Evolutionary conservation across 345 rosid genomes (phyloP), one percentile per base, ranked within the genome.

Genomic region (Brassica juncea): DNA sequence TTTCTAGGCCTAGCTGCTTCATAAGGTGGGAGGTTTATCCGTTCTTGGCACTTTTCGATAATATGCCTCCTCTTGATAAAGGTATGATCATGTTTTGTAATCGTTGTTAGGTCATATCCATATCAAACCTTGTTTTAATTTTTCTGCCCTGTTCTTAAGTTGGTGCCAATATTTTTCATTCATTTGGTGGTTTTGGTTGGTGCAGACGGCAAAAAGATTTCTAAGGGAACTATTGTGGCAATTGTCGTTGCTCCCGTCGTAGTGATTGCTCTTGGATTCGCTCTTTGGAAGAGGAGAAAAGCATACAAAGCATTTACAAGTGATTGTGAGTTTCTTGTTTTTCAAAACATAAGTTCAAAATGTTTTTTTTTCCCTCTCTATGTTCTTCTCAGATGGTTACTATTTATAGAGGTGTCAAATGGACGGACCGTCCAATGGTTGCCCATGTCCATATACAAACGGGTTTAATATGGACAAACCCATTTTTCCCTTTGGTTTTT

Each of bases 1-100:
- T 81, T 15, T 6, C 83, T 25, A 2, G 14, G 6, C 81, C 91
- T 0, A 89, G 88, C 57, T 89, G 88, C 66, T 77, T 77, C 27
- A 3, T 78, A 8, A 79, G 86, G 8, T 86, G 31, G 64, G 88
- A 87, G 16, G 0, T 75, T 1, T 76, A 61, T 66, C 60, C 57
- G 0, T 87, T 86, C 44, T 86, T 68, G 74, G 66, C 3, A 1
- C 55, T 66, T 66, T 75, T 75, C 37, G 84, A 49, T 21, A 10
- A 55, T 9, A 3, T 5, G 60, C 5, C 19, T 37, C 11, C 64
- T 47, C 6, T n/a, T 15, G 9, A 25, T 15, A 63, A 37, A 32
- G 58, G 76, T 52, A 0, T 34, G 8, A 23, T 4, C 2, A n/a
- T n/a, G n/a, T n/a, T n/a, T n/a, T n/a, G n/a, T n/a, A n/a, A n/a